Evolutionary conservation across 2,329 filamentous ascomycete species (phyloP).

Genomic region (Colletotrichum agaves): DNA sequence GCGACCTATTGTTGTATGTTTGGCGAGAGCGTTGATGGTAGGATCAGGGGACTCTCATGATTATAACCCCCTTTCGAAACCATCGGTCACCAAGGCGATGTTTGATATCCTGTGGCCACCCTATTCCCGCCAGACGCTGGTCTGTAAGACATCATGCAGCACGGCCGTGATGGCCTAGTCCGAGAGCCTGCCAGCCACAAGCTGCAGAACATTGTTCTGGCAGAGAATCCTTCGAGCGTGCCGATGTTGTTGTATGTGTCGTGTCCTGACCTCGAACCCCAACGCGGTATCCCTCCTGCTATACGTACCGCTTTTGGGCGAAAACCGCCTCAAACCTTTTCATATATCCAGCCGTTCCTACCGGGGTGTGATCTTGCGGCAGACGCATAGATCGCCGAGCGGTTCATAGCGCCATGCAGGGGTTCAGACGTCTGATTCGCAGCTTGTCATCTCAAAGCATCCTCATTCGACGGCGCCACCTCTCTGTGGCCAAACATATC

Average conservation of each 20-base stretch:
- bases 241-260: conserved; percentile 12
- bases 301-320: neutral
- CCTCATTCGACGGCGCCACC: neutral
- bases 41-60: neutral
- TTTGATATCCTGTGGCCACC: neutral
- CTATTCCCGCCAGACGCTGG: neutral
- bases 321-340: conserved; percentile 5
- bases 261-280: neutral
- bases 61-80: neutral
- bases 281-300: neutral
- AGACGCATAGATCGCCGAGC: neutral
- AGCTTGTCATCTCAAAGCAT: conserved; percentile 19
- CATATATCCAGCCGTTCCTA: conserved; percentile 8
- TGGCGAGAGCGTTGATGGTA: neutral
- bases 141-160: conserved; percentile 24
- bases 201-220: neutral
- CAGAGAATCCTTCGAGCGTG: neutral
- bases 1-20: neutral
- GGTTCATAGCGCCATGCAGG: conserved; percentile 24
- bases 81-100: neutral
- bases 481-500: neutral
- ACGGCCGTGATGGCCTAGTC: conserved; percentile 14
- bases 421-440: conserved; percentile 13
- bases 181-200: neutral
- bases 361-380: neutral